Evolutionary conservation across 1,284 basidiomycete genomes (phyloP).

Genomic region (Trichosporon coremiiforme): DNA sequence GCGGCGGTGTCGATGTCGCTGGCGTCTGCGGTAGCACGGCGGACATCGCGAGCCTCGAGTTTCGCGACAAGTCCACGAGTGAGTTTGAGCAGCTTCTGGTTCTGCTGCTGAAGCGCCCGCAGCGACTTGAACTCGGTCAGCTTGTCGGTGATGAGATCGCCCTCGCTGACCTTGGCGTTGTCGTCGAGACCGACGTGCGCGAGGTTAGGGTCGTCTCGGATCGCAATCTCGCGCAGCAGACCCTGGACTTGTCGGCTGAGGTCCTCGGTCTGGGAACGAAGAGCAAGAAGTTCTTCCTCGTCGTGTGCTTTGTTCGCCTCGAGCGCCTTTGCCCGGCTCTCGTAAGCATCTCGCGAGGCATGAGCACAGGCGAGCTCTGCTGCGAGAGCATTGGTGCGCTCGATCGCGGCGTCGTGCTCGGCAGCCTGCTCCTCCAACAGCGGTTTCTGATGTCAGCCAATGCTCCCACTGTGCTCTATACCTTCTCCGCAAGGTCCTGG

Average conservation of each 20-base stretch:
- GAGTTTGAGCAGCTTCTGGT: conserved; percentile 81
- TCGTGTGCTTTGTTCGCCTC: conserved; percentile 67
- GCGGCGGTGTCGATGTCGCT: conserved; percentile 46
- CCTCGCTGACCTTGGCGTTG: conserved; percentile 52
- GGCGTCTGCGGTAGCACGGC: conserved; percentile 63
- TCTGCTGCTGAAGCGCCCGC: conserved; percentile 76
- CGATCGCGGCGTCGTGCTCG: conserved; percentile 77
- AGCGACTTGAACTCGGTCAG: conserved; percentile 86
- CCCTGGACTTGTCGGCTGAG: conserved; percentile 81
- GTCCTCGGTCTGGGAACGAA: conserved; percentile 79
- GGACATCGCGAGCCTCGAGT: conserved; percentile 74
- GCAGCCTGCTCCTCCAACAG: conserved; percentile 79
- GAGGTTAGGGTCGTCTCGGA: conserved; percentile 78
- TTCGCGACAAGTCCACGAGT: conserved; percentile 75
- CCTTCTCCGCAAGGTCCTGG: conserved; percentile 80
- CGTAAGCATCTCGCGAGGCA: conserved; percentile 63
- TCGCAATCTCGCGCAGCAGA: conserved; percentile 75
- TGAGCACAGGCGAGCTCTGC: conserved; percentile 71
- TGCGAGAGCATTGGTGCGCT: conserved; percentile 76
- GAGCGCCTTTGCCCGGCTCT: conserved; percentile 55
- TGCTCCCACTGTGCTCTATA: conserved; percentile 56
- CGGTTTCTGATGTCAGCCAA: conserved; percentile 66
- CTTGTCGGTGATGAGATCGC: conserved; percentile 84
- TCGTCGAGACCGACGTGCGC: conserved; percentile 69
- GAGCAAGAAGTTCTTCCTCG: conserved; percentile 68